Base-by-base conservation (phyloP, 2,329 filamentous ascomycete genomes). In the Dactylonectria estremocensis region DNA sequence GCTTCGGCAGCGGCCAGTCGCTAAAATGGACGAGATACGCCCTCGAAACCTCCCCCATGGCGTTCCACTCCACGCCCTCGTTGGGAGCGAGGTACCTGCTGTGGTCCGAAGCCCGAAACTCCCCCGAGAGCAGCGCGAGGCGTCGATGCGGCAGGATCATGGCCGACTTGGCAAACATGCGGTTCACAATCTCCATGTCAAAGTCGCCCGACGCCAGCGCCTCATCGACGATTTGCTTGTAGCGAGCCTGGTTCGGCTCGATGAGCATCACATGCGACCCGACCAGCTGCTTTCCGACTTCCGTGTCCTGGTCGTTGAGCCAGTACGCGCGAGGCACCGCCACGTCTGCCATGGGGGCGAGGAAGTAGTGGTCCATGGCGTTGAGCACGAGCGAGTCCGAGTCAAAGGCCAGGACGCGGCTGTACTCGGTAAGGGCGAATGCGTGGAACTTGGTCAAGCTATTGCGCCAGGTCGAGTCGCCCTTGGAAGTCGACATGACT, bases 161-260 rank as follows among this genome's bases (percentile, higher is more conserved):
- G 55, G 67, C 67, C 22, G 64, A 67, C 45, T 67, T 55, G 6
- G 43, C 24, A 24, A 69, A 64, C 64, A 69, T 67, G 48, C 57
- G 45, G 60, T 69, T 67, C 31, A 69, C 20, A 24, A 69, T 55
- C n/a, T 64, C 61, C 64, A 67, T 67, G 18, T 69, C 64, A n/a
- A 69, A 67, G 7, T 69, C 56, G 5, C 67, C 64, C 2, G 66
- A 66, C 22, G 22, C 28, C 24, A 65, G 5, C 2, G 66, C 61
- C 50, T 68, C 61, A 14, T 61, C 24, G 7, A 65, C 43, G 9
- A 65, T 65, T 13, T 52, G 53, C 3, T 56, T 31, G 35, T 68
- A 61, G 3, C 24, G 61, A 3, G 46, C 45, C 45, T 56, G 24
- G 40, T 57, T 55, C 13, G 61, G 66, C 48, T 68, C 55, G 35